Evolutionary conservation across 352 stramenopile species (phyloP).

Genomic region (Phytopythium litorale): DNA sequence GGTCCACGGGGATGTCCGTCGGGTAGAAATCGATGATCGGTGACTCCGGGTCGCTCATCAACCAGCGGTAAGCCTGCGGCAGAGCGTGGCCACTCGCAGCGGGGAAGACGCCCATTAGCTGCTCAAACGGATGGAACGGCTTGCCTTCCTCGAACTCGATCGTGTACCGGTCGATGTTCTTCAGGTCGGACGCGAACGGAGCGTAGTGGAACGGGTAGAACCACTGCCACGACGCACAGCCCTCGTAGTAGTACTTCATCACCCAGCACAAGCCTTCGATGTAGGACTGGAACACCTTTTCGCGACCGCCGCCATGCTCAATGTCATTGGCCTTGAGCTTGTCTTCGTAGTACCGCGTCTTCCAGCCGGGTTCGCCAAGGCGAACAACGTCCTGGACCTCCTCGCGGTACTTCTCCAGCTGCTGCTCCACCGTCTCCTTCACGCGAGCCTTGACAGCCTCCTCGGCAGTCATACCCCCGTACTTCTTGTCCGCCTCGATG

Average conservation of each 20-base stretch:
- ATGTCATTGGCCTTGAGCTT: conserved; percentile 87
- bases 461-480: conserved; percentile 52
- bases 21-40: conserved; percentile 98
- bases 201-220: conserved; percentile 99
- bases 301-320: conserved; percentile 78
- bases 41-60: conserved; percentile 95
- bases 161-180: conserved; percentile 81
- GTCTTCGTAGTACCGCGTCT: conserved; percentile 90
- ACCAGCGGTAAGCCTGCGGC: conserved; percentile 90
- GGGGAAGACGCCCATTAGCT: conserved; percentile 98
- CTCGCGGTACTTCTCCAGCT: conserved; percentile 79
- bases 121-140: conserved; percentile 97
- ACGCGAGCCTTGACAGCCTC: conserved; percentile 80
- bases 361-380: conserved; percentile 96
- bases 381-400: conserved; percentile 92
- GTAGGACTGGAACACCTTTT: conserved; percentile 93
- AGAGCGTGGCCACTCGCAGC: conserved; percentile 92
- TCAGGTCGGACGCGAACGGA: conserved; percentile 91
- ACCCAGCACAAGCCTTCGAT: conserved; percentile 99
- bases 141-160: conserved; percentile 94
- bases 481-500: conserved; percentile 70
- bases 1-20: conserved; percentile 95
- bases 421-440: conserved; percentile 69
- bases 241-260: conserved; percentile 99
- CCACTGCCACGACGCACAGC: conserved; percentile 99